Evolutionary conservation across 2,329 filamentous ascomycete genomes (phyloP).

Genomic region (Huntiella bhutanensis): DNA sequence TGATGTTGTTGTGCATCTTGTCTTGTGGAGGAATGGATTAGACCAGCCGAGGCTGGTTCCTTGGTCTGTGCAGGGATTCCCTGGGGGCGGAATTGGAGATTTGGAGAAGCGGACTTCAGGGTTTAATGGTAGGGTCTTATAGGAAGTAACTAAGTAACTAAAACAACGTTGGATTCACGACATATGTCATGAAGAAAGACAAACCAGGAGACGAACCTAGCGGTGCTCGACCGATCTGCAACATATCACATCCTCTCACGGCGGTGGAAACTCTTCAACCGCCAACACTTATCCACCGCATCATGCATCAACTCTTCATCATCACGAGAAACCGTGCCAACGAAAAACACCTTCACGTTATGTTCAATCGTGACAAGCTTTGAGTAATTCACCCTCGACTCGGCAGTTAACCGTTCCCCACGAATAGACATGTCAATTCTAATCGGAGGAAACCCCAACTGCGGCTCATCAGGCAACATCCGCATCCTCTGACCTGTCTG

Average conservation of each 20-base stretch:
- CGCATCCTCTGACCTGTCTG: slow-evolving; percentile 15
- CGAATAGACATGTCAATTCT: slow-evolving; percentile 23
- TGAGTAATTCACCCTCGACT: slow-evolving; percentile 39
- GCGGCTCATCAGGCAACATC: slow-evolving; percentile 23
- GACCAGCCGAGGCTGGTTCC: too few species aligned
- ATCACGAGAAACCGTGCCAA: slow-evolving; percentile 25
- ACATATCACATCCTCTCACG: slow-evolving; percentile 3
- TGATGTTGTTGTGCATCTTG: too few species aligned
- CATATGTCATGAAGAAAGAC: neutral
- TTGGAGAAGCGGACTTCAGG: neutral
- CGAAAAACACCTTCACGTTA: slow-evolving; percentile 37
- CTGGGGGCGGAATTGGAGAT: neutral
- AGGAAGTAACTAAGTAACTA: neutral
- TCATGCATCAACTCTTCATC: slow-evolving; percentile 24
- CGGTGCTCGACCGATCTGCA: neutral
- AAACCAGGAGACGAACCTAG: neutral
- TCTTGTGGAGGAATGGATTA: too few species aligned
- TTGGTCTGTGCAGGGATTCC: neutral
- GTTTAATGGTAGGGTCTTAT: neutral
- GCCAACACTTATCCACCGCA: slow-evolving; percentile 32
- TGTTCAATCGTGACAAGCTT: slow-evolving; percentile 38
- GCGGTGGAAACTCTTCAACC: slow-evolving; percentile 23
- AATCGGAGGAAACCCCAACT: slow-evolving; percentile 29
- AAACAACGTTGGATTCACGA: neutral
- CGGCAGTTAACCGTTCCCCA: slow-evolving; percentile 26